Evolutionary conservation across 1,284 basidiomycete genomes (phyloP), one percentile per base, ranked within the genome.

Genomic region (Ceratobasidium sp.): DNA sequence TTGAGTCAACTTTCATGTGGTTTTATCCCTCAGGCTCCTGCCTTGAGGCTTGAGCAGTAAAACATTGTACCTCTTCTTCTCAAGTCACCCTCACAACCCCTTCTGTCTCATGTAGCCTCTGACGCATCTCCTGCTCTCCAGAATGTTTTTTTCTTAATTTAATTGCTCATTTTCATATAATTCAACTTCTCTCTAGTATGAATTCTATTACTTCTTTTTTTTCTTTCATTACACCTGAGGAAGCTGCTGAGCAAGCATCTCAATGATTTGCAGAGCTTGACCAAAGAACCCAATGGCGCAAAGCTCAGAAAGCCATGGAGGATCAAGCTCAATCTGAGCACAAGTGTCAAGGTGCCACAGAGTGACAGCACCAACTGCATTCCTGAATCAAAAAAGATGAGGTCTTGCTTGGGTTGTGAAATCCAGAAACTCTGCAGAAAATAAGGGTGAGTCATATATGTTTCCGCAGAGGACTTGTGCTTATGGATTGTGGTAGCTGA

Each of bases 11-110:
- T 64, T 64, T 44, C 44, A 44, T 23, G 35, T 44, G 16, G 62
- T 64, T 64, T 64, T 64, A 20, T 64, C 27, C 62, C 33, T 18
- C 10, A 64, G 20, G n/a, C 33, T 64, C n/a, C 33, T n/a, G 62
- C 62, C 54, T 55, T 23, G n/a, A 55, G 54, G 54, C 8, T 23
- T 23, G 54, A 7, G 54, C 20, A 55, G 27, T 55, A 14, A 55
- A 55, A 64, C 14, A 14, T 8, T 35, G 18, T 64, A 20, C 14
- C 35, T 64, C 35, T 35, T 41, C 35, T 35, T 44, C 62, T 35
- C 62, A 16, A 30, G 14, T 20, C 62, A 64, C 10, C n/a, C 62
- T 23, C 62, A 35, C 27, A 16, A 35, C 20, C 59, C 27, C 62
- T 41, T 20, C 62, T 64, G 62, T 64, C 35, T 27, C 41, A 64